Conservation (phyloP, 495 filamentous ascomycete genomes). For the Talaromyces adpressus region DNA sequence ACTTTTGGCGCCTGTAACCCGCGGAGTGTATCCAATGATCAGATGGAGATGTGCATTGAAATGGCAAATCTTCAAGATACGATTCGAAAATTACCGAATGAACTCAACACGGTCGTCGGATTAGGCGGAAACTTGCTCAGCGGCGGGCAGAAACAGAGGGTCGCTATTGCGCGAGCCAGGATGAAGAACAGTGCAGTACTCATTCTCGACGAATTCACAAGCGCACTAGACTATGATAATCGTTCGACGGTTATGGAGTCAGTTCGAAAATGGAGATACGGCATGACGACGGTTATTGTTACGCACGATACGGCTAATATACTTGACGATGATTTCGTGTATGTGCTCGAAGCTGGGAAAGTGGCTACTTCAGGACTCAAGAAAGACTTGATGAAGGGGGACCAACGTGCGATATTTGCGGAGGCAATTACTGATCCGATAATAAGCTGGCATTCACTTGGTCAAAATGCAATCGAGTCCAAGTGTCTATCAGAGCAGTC, state of each 20-base stretch:
- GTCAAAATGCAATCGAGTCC: neutral
- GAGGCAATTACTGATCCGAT: neutral
- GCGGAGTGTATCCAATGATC: conserved; percentile 36
- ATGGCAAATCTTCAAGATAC: conserved; percentile 68
- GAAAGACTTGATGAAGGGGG: conserved; percentile 30
- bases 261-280: conserved; percentile 60
- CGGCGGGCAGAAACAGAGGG: conserved; percentile 75
- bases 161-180: conserved; percentile 71
- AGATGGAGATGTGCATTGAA: conserved; percentile 48
- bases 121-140: conserved; percentile 64
- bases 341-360: conserved; percentile 65
- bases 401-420: neutral
- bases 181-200: conserved; percentile 75
- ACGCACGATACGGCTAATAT: conserved; percentile 90
- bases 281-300: conserved; percentile 77
- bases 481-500: neutral
- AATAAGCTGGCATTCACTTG: neutral
- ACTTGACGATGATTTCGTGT: conserved; percentile 64
- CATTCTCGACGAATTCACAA: conserved; percentile 80
- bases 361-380: conserved; percentile 65
- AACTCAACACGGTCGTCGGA: conserved; percentile 68
- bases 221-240: conserved; percentile 67
- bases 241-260: conserved; percentile 65
- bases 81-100: conserved; percentile 62
- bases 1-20: conserved; percentile 58